A percentile compares a stretch with the other conserved stretches of the same genome.
These are phyloP conservation scores for Claviceps purpurea DNA, from an alignment of 2,329 filamentous ascomycete species.

Conservation along the genomic window DNA sequence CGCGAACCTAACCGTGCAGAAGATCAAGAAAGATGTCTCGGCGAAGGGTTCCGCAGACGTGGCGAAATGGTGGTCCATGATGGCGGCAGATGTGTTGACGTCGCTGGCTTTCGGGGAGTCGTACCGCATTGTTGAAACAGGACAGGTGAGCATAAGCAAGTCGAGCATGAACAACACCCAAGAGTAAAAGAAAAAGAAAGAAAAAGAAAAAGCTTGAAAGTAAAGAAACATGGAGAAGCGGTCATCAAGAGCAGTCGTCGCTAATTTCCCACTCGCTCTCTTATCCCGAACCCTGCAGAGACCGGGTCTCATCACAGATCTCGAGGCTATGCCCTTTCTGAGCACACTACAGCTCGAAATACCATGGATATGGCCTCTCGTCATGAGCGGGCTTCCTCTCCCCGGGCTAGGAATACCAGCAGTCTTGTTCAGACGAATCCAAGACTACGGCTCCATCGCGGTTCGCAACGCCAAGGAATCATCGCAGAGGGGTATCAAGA, in stretches of 20 bases:
- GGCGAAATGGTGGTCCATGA: conserved; percentile 1
- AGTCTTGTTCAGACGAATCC: background rate
- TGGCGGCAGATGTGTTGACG: background rate
- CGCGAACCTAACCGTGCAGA: background rate
- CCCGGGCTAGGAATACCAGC: background rate
- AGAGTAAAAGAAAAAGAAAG: background rate
- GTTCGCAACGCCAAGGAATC: background rate
- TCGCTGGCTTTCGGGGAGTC: background rate
- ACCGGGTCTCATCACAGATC: background rate
- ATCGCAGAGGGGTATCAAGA: background rate
- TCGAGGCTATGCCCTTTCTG: background rate
- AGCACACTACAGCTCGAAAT: background rate
- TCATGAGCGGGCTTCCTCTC: background rate
- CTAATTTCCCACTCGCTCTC: background rate
- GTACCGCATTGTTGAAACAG: background rate
- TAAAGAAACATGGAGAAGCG: background rate
- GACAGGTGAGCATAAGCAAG: background rate
- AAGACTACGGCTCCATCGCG: background rate
- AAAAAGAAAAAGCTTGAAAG: background rate
- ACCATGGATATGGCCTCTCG: background rate
- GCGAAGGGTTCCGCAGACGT: background rate
- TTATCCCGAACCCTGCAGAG: background rate
- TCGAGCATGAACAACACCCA: background rate
- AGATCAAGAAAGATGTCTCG: background rate
- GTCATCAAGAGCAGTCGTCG: background rate